Conservation (phyloP, 345 rosid species). For the Murraya koenigii region DNA sequence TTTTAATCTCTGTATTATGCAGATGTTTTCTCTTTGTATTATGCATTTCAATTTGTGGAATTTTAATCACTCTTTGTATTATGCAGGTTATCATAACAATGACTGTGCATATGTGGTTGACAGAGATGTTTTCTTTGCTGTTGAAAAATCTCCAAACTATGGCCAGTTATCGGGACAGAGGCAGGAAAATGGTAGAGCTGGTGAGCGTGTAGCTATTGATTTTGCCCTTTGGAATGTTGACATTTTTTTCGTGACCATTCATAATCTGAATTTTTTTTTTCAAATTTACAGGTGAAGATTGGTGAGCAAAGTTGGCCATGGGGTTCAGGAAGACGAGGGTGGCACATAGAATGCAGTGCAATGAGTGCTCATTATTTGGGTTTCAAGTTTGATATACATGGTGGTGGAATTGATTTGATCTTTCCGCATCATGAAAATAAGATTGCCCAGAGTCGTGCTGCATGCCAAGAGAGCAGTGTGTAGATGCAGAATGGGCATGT, state of each 20-base stretch:
- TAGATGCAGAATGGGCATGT: constrained; percentile 96
- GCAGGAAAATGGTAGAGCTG: constrained; percentile 71
- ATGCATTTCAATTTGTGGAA: neutral
- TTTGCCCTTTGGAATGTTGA: constrained; percentile 65
- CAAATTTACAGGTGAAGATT: constrained; percentile 71
- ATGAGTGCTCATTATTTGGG: constrained; percentile 78
- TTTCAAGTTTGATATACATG: constrained; percentile 71
- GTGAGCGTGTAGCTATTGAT: constrained; percentile 84
- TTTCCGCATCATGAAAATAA: constrained; percentile 92
- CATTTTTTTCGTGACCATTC: neutral
- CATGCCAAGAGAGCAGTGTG: constrained; percentile 52
- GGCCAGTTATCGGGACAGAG: constrained; percentile 72
- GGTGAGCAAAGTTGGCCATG: constrained; percentile 88
- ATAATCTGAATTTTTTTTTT: constrained; percentile 1
- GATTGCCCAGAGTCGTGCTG: constrained; percentile 76
- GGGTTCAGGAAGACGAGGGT: constrained; percentile 95
- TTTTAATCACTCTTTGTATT: constrained; percentile 10
- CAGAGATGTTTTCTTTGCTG: constrained; percentile 80
- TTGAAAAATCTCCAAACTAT: constrained; percentile 70
- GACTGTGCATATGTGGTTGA: constrained; percentile 67
- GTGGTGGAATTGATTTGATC: constrained; percentile 76
- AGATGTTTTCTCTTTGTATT: no score
- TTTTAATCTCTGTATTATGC: constrained; percentile 14
- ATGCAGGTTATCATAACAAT: constrained; percentile 25
- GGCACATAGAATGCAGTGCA: constrained; percentile 99